These are phyloP conservation scores for Aphanomyces invadans DNA, from an alignment of 352 stramenopile species.

Conservation along the genomic window DNA sequence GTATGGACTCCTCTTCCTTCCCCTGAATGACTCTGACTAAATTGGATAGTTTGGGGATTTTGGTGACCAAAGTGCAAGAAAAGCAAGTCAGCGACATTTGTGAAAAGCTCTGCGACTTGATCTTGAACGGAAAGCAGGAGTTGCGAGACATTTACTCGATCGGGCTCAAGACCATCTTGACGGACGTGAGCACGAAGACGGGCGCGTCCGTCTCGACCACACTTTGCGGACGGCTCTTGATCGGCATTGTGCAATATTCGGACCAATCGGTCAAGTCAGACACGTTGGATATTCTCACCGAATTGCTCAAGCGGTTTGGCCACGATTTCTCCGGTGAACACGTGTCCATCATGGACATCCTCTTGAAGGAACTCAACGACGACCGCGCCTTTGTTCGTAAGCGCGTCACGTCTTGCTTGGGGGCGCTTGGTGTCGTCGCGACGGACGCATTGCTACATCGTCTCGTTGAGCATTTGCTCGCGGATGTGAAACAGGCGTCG, in stretches of 20 bases:
- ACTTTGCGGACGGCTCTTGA: slow-evolving; percentile 59
- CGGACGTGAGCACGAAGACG: slow-evolving; percentile 88
- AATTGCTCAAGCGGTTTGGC: slow-evolving; percentile 95
- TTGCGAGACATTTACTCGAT: slow-evolving; percentile 99
- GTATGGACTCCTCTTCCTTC: slow-evolving; percentile 25
- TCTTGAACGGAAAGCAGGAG: slow-evolving; percentile 94
- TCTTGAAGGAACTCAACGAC: slow-evolving; percentile 78
- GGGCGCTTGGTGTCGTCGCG: slow-evolving; percentile 92
- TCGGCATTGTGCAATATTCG: slow-evolving; percentile 52
- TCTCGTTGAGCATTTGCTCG: slow-evolving; percentile 89
- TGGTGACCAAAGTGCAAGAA: slow-evolving; percentile 96
- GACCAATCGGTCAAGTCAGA: slow-evolving; percentile 85
- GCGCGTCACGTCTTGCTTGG: slow-evolving; percentile 91
- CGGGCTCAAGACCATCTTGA: slow-evolving; percentile 95
- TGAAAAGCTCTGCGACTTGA: slow-evolving; percentile 93
- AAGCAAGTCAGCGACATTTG: slow-evolving; percentile 95
- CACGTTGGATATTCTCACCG: slow-evolving; percentile 95
- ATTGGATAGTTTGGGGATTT: slow-evolving; percentile 75
- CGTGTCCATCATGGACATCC: slow-evolving; percentile 81
- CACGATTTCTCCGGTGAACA: slow-evolving; percentile 83
- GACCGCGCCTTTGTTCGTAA: slow-evolving; percentile 90
- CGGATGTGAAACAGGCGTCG: slow-evolving; percentile 76
- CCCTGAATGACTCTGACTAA: background rate
- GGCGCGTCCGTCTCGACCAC: slow-evolving; percentile 76
- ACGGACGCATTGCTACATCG: slow-evolving; percentile 91